Evolutionary conservation across 2,329 filamentous ascomycete genomes (phyloP).

Genomic region (Colletotrichum sublineola): DNA sequence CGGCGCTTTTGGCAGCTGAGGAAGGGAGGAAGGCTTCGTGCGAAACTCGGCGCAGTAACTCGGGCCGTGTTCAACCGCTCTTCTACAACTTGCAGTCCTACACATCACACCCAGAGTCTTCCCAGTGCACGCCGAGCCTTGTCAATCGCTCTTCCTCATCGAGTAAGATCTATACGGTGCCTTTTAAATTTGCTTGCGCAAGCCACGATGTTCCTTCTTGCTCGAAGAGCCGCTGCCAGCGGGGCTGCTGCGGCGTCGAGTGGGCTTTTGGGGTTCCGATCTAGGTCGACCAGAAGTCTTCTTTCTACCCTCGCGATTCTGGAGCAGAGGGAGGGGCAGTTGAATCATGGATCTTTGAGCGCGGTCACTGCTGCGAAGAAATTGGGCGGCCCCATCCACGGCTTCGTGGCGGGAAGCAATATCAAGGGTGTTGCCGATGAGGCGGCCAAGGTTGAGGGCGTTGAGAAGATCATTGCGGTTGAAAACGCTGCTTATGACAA

Average conservation of each 20-base stretch:
- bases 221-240: conserved; percentile 35
- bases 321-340: conserved; percentile 91
- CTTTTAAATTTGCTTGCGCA: conserved; percentile 2
- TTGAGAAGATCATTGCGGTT: conserved; percentile 92
- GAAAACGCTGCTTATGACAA: conserved; percentile 94
- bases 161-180: not conserved
- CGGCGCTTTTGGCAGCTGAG: conserved; percentile 30
- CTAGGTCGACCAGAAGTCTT: conserved; percentile 57
- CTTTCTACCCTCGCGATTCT: conserved; percentile 91
- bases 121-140: not conserved
- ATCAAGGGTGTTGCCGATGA: conserved; percentile 83
- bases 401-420: conserved; percentile 85
- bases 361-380: conserved; percentile 89
- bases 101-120: conserved; percentile 18
- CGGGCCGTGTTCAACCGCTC: conserved; percentile 56
- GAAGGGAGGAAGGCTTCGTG: conserved; percentile 33
- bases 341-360: conserved; percentile 85
- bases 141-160: not conserved
- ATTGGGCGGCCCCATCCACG: conserved; percentile 87
- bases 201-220: conserved; percentile 50
- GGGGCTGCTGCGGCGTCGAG: conserved; percentile 42
- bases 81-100: conserved; percentile 1
- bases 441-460: conserved; percentile 87
- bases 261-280: conserved; percentile 49
- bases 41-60: conserved; percentile 45